Percentiles rank a stretch among this genome's conserved stretches.
Conservation (phyloP, 805 yeast species). For the Scheffersomyces ergatensis region DNA sequence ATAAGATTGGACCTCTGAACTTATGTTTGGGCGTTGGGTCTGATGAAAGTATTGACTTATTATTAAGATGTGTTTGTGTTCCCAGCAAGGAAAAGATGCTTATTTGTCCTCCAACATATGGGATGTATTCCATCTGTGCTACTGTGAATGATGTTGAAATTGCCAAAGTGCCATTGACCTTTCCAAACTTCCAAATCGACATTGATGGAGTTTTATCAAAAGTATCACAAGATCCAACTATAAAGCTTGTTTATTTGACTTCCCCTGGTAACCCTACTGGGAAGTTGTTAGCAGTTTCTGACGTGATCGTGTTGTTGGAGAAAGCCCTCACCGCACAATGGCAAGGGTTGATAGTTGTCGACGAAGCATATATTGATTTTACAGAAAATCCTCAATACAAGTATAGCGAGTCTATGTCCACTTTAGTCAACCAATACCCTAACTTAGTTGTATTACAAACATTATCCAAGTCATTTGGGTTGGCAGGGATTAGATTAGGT, state of each 20-base stretch:
- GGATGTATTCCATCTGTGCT: conserved; percentile 94
- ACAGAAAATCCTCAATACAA: conserved; percentile 14
- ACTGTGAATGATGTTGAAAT: conserved; percentile 82
- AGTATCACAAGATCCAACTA: conserved; percentile 52
- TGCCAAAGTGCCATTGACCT: conserved; percentile 64
- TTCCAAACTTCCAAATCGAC: conserved; percentile 55
- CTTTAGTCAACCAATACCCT: conserved; percentile 77
- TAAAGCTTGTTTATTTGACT: conserved; percentile 80
- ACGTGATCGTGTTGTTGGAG: conserved; percentile 38
- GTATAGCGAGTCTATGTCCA: conserved; percentile 51
- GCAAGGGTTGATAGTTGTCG: conserved; percentile 81
- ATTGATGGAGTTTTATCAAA: conserved; percentile 51
- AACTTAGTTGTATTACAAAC: conserved; percentile 90
- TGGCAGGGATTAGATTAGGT: conserved; percentile 93
- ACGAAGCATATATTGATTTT: conserved; percentile 95
- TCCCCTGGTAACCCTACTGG: conserved; percentile 99
- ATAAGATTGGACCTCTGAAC: conserved; percentile 55
- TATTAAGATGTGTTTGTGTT: conserved; percentile 77
- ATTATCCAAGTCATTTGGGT: conserved; percentile 89
- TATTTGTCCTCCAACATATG: conserved; percentile 93
- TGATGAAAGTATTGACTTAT: conserved; percentile 89
- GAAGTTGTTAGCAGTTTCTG: conserved; percentile 46
- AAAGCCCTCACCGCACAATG: conserved; percentile 45
- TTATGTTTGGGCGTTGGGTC: conserved; percentile 95
- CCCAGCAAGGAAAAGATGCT: conserved; percentile 84